These are phyloP conservation scores for Domatiomyces catenatus DNA, from an alignment of 2,329 filamentous ascomycete species.

Conservation along the genomic window DNA sequence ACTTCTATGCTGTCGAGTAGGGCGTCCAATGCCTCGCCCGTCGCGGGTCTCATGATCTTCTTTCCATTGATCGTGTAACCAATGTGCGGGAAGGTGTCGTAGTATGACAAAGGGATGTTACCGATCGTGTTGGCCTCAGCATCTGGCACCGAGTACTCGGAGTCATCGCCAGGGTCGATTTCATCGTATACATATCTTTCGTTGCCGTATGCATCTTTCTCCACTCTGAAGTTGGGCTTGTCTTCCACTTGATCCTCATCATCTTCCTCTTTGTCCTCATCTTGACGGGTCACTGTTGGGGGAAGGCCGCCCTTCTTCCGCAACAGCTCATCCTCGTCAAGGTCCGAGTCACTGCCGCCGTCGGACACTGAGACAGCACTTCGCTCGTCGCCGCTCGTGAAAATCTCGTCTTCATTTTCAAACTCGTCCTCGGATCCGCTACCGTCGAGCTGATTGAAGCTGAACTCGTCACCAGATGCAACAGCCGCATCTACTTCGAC, in stretches of 20 bases:
- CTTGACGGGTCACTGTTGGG: slow-evolving; percentile 5
- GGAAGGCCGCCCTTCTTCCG: neutral
- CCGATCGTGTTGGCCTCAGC: slow-evolving; percentile 81
- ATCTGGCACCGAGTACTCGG: slow-evolving; percentile 77
- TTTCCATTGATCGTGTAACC: slow-evolving; percentile 98
- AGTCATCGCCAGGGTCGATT: slow-evolving; percentile 88
- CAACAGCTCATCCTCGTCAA: neutral
- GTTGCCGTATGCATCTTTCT: slow-evolving; percentile 78
- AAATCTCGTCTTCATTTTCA: slow-evolving; percentile 18
- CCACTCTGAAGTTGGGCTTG: slow-evolving; percentile 42
- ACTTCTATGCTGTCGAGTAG: slow-evolving; percentile 92
- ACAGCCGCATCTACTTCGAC: slow-evolving; percentile 33
- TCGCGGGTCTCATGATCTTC: slow-evolving; percentile 90
- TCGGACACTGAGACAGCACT: neutral
- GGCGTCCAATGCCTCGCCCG: slow-evolving; percentile 82
- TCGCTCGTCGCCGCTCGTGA: neutral
- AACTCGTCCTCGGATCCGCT: slow-evolving; percentile 28
- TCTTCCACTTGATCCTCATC: slow-evolving; percentile 23
- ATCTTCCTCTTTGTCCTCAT: slow-evolving; percentile 22
- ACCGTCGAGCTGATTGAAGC: slow-evolving; percentile 28
- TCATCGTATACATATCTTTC: slow-evolving; percentile 84
- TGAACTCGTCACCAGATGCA: slow-evolving; percentile 47
- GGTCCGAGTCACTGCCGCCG: slow-evolving; percentile 14
- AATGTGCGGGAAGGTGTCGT: slow-evolving; percentile 95
- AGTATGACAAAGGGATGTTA: slow-evolving; percentile 83